Percentiles rank a stretch among this genome's conserved stretches.
These are phyloP conservation scores for Adiantum capillusveneris DNA, from an alignment of 75 land plant genomes.

Conservation along the genomic window DNA sequence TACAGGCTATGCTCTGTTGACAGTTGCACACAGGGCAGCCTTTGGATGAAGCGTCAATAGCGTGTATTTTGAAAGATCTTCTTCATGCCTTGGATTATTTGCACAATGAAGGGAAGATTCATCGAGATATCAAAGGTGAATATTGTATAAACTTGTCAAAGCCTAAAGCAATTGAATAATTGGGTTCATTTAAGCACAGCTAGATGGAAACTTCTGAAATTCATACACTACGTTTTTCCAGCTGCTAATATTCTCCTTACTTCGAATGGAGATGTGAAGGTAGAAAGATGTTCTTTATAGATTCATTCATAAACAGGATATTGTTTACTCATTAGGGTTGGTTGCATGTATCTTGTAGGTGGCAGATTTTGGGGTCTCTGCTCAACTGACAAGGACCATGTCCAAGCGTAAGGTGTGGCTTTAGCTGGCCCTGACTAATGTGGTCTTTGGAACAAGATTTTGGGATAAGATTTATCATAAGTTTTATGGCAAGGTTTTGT, in stretches of 20 bases:
- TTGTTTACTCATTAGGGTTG: no score
- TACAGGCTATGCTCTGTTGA: no score
- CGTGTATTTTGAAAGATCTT: constrained; percentile 85
- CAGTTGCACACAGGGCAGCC: constrained; percentile 92
- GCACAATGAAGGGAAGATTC: constrained; percentile 92
- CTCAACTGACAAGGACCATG: constrained; percentile 91
- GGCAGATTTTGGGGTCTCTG: constrained; percentile 99
- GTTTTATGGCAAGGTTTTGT: no score
- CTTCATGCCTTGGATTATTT: constrained; percentile 93
- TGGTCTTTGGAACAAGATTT: no score
- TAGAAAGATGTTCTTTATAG: constrained; percentile 11
- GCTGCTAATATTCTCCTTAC: constrained; percentile 96
- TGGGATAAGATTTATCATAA: no score
- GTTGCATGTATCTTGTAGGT: constrained; percentile 59
- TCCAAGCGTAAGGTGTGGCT: constrained; percentile 99
- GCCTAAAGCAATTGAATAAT: no score
- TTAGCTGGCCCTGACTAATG: no score
- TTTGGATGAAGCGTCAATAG: constrained; percentile 92
- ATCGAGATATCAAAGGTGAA: constrained; percentile 98
- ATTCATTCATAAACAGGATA: no score
- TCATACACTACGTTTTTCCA: constrained; percentile 38
- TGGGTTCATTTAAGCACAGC: not conserved
- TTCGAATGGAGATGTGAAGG: constrained; percentile 98
- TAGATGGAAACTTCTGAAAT: not conserved
- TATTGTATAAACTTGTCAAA: not conserved